phyloP scores from a whole-genome alignment of 1,139 yeast genomes.

The Nematodospora anomalae region DNA sequence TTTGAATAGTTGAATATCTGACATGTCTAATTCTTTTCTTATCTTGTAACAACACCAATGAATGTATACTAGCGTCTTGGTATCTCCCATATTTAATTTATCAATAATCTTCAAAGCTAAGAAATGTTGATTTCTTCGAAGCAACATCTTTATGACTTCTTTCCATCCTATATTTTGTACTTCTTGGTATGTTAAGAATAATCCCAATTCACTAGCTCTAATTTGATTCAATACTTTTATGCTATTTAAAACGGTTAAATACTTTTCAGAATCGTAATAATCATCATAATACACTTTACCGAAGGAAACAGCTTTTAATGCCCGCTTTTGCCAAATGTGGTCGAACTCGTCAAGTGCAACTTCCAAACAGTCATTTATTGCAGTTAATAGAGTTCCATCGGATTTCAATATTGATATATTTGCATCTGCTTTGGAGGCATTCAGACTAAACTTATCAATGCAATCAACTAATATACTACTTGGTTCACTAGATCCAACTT shows the following conservation, averaged over 20 bases:
- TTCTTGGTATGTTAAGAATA: slow-evolving; percentile 64
- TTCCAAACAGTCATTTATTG: slow-evolving; percentile 68
- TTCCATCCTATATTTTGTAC: slow-evolving; percentile 51
- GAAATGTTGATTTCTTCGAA: slow-evolving; percentile 61
- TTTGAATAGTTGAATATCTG: slow-evolving; percentile 59
- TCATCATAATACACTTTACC: slow-evolving; percentile 68
- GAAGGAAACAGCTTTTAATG: slow-evolving; percentile 79
- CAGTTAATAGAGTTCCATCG: slow-evolving; percentile 52
- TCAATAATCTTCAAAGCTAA: slow-evolving; percentile 64
- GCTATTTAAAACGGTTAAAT: slow-evolving; percentile 58
- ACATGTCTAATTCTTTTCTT: slow-evolving; percentile 48
- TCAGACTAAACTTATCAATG: slow-evolving; percentile 64
- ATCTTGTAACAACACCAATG: slow-evolving; percentile 85
- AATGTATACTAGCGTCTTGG: slow-evolving; percentile 58
- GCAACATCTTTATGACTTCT: slow-evolving; percentile 55
- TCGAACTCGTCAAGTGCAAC: slow-evolving; percentile 82
- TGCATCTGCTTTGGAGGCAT: slow-evolving; percentile 84
- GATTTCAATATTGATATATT: slow-evolving; percentile 60
- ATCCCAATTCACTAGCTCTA: slow-evolving; percentile 62
- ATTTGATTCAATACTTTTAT: slow-evolving; percentile 71
- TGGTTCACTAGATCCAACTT: slow-evolving; percentile 81
- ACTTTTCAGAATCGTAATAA: slow-evolving; percentile 54
- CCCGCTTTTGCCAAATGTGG: slow-evolving; percentile 73
- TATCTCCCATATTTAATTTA: slow-evolving; percentile 43
- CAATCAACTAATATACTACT: slow-evolving; percentile 83